Base-by-base conservation (phyloP, 148 eudicot species). In the Dysphania ambrosioides region DNA sequence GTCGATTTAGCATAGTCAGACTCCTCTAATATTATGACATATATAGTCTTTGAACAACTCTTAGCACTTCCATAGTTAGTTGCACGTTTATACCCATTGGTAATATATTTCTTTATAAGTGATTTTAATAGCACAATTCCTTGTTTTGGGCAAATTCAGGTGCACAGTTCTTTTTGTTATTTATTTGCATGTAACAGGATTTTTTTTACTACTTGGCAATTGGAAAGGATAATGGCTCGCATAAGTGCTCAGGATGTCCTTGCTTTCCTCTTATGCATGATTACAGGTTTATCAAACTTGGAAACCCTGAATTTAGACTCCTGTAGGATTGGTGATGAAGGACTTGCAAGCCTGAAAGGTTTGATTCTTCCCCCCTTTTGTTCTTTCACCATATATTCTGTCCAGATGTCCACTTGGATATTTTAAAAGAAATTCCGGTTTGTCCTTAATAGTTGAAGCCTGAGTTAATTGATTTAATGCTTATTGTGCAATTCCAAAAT, bases 231-330 rank as follows among this genome's bases (percentile, higher is more conserved):
- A 49, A 32, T 4, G 56, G 12, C 32, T 26, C 53, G 31, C 51
- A n/a, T 35, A 56, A 49, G 36, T 56, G 11, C 53, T 67, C n/a
- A 44, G 18, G 68, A 41, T 69, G 44, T 31, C 6, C 44, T 27
- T 31, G 72, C 30, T 47, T 36, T 47, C n/a, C 26, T 34, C 12
- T 75, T 44, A 38, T 70, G 68, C 18, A 8, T 49, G 24, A 41
- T 72, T 57, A 61, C 90, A 95, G 99, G 87, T 83, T 81, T 92
- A 68, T 80, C 79, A 34, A 85, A 86, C 81, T 77, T 95, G 88
- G 99, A 92, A 86, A 90, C 82, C 80, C 87, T 95, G 81, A 95
- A 95, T 84, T 80, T 95, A 40, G 99, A 95, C 77, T 95, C 97
- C 13, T 95, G 99, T 74, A 83, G 87, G 79, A 89, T 95, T 77